These are phyloP conservation scores for Corymbia citriodora DNA, from an alignment of 441 rosid species.

Conservation along the genomic window DNA sequence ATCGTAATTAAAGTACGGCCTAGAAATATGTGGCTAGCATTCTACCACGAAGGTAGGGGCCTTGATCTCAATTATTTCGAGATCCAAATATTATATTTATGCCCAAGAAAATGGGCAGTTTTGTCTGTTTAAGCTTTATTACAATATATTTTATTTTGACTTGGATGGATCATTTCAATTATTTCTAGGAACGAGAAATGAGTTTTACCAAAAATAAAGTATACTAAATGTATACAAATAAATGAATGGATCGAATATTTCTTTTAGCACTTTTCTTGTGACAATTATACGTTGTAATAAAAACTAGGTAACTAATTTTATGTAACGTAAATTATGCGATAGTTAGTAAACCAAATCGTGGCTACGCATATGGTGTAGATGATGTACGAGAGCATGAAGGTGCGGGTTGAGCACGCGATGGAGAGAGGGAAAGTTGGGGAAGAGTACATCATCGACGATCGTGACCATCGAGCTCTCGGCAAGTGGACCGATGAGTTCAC, in stretches of 20 bases:
- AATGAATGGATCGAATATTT: not conserved
- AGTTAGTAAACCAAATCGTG: not conserved
- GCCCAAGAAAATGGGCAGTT: not conserved
- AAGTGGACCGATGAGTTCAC: slow-evolving; percentile 44
- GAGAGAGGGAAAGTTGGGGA: slow-evolving; percentile 37
- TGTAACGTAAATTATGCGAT: not conserved
- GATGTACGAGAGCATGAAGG: slow-evolving; percentile 59
- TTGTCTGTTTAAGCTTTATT: not conserved
- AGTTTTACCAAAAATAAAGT: not conserved
- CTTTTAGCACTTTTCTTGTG: not conserved
- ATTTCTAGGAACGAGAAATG: not conserved
- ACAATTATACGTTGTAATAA: not conserved
- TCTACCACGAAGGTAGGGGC: not conserved
- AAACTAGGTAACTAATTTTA: not conserved
- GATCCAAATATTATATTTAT: not conserved
- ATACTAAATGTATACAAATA: not conserved
- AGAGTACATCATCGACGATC: slow-evolving; percentile 13
- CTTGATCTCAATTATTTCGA: not conserved
- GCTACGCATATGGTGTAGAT: slow-evolving; percentile 9
- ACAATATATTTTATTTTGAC: not conserved
- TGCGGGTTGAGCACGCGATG: slow-evolving; percentile 35
- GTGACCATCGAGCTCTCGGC: slow-evolving; percentile 21
- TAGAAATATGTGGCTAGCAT: not conserved
- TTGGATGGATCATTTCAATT: not conserved
- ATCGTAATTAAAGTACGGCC: not conserved